These are phyloP conservation scores for Arthrocladium fulminans DNA, from an alignment of 2,329 filamentous ascomycete species.

Conservation along the genomic window DNA sequence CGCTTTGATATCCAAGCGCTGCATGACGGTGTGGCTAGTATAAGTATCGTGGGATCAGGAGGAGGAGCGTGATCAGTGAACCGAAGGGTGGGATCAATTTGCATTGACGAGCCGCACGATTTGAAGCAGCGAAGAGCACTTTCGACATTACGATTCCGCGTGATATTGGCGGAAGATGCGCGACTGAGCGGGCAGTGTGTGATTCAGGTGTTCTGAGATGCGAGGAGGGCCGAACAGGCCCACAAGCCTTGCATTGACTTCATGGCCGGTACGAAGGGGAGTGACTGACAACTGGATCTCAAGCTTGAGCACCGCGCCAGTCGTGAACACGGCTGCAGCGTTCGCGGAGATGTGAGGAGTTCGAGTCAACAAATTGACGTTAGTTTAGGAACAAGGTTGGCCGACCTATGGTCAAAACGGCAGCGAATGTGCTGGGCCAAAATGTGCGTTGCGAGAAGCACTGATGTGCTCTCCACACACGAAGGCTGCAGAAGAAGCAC, in stretches of 20 bases:
- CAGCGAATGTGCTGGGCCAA: background rate
- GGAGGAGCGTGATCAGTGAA: constrained; percentile 44
- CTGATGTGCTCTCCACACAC: background rate
- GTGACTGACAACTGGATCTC: background rate
- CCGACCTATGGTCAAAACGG: constrained; percentile 3
- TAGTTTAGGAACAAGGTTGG: too few relatives aligned
- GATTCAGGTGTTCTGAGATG: constrained; percentile 27
- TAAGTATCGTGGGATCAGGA: constrained; percentile 48
- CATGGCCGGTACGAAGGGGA: constrained; percentile 11
- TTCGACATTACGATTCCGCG: constrained; percentile 47
- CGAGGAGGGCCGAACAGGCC: constrained; percentile 47
- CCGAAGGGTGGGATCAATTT: constrained; percentile 49
- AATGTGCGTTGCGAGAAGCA: background rate
- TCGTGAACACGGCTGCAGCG: too few relatives aligned
- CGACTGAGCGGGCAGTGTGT: constrained; percentile 35
- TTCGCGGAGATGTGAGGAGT: background rate
- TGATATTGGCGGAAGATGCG: constrained; percentile 39
- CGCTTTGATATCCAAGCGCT: constrained; percentile 41
- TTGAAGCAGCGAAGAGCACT: constrained; percentile 39
- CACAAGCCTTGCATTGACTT: constrained; percentile 58
- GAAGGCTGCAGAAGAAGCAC: background rate
- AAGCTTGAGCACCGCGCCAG: too few relatives aligned
- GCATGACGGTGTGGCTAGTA: constrained; percentile 49
- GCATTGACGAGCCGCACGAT: constrained; percentile 40
- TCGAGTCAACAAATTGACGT: too few relatives aligned